Percentiles rank a stretch among this genome's conserved stretches.
Conservation (phyloP, 192 early-diverging fungal genomes). For the Phycomyces blakesleeanus region DNA sequence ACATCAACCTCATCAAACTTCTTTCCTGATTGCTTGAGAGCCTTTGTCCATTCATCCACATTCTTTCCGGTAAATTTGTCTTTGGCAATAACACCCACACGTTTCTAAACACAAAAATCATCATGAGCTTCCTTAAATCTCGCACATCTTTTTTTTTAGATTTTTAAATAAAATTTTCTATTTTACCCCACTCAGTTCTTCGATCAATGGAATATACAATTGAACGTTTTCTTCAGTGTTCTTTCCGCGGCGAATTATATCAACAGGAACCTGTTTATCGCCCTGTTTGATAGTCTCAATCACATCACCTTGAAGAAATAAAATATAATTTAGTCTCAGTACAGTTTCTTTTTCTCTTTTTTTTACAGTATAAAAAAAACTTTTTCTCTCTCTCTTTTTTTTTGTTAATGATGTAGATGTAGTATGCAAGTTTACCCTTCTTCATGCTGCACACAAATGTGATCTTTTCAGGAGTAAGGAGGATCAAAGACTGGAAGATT, state of each 20-base stretch:
- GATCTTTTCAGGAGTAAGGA: slow-evolving; percentile 72
- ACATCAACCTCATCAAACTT: slow-evolving; percentile 71
- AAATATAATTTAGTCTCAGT: not conserved
- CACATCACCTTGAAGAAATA: slow-evolving; percentile 42
- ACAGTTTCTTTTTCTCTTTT: no score
- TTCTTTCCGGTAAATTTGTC: slow-evolving; percentile 76
- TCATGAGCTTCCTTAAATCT: no score
- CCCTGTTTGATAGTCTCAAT: slow-evolving; percentile 64
- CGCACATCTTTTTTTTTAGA: no score
- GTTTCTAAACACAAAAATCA: slow-evolving; percentile 39
- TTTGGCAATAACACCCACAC: slow-evolving; percentile 74
- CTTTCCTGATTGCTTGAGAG: slow-evolving; percentile 44
- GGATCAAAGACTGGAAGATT: slow-evolving; percentile 79
- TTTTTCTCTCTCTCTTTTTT: not conserved
- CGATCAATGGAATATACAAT: slow-evolving; percentile 56
- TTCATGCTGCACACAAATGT: slow-evolving; percentile 76
- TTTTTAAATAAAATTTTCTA: no score
- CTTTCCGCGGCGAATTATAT: slow-evolving; percentile 75
- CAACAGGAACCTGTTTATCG: slow-evolving; percentile 60
- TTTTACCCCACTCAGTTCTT: slow-evolving; percentile 42
- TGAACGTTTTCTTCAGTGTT: slow-evolving; percentile 68
- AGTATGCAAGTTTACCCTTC: slow-evolving; percentile 56
- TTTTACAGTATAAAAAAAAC: no score
- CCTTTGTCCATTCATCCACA: slow-evolving; percentile 74
- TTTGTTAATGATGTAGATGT: not conserved